Evolutionary conservation across 768 basidiomycete species (phyloP), one percentile per base, ranked within the genome.

Genomic region (Rhodosporidiobolus odoratus): DNA sequence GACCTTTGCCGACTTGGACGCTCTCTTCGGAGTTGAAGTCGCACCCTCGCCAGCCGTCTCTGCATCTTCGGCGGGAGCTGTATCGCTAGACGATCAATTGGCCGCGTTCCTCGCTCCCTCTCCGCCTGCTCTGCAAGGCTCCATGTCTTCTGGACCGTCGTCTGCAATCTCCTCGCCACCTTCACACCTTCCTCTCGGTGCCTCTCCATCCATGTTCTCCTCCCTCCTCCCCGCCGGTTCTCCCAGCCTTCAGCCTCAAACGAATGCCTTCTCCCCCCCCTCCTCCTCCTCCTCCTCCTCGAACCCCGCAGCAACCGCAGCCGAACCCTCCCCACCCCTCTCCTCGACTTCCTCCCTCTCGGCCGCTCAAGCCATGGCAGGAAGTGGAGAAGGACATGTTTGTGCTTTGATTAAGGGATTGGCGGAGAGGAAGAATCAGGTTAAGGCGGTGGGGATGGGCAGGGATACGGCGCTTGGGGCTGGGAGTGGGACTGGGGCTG

Each of bases 1-100:
- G 8, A 66, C 68, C 21, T 48, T 70, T 35, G 27, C 25, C n/a
- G 73, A 74, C 50, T 52, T 74, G 25, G 73, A 74, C 54, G 45
- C n/a, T 27, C 54, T 74, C 27, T 67, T 74, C 38, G 61, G 41
- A 17, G 47, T 23, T 9, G 37, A n/a, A 1, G 30, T n/a, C n/a
- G n/a, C 48, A 50, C 48, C 23, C 21, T n/a, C 15, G 48, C 48
- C 37, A n/a, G 9, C 47, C 56, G n/a, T 25, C n/a, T 3, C 19
- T 19, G 21, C 34, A 7, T 15, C 30, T 4, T n/a, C 61, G 43
- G 38, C 57, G 38, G 25, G 12, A 23, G 48, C 58, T 23, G 47
- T 34, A n/a, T n/a, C n/a, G 23, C 25, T n/a, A 10, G 37, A 63
- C 30, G 62, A 63, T 40, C n/a, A 35, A 34, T 23, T 38, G 21